Evolutionary conservation across 2,329 filamentous ascomycete species (phyloP).

Genomic region (Plectosphaerella plurivora): DNA sequence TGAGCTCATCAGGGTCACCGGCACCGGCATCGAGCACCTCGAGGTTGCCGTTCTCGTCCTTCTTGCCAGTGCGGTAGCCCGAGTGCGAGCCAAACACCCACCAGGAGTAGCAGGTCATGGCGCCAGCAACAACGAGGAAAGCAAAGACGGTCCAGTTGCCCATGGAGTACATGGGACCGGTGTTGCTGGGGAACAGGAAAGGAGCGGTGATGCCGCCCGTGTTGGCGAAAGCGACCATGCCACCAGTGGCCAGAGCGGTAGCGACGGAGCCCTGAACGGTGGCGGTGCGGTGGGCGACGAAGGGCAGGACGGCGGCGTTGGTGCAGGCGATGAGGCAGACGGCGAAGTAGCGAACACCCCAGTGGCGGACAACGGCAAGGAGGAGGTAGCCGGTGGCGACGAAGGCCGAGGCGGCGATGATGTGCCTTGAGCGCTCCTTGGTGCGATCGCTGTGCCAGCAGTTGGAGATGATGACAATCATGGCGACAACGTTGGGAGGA

Average conservation of each 20-base stretch:
- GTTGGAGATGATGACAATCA: conserved; percentile 25
- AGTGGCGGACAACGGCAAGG: conserved; percentile 22
- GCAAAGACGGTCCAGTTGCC: conserved; percentile 28
- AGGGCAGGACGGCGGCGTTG: conserved; percentile 24
- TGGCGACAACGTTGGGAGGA: conserved; percentile 29
- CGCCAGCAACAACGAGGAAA: conserved; percentile 19
- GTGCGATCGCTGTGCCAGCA: conserved; percentile 25
- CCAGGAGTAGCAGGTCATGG: conserved; percentile 22
- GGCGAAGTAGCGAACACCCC: conserved; percentile 23
- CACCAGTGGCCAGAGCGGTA: conserved; percentile 25
- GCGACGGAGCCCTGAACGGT: conserved; percentile 25
- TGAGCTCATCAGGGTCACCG: conserved; percentile 14
- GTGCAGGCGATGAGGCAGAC: conserved; percentile 27
- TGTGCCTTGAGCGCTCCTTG: conserved; percentile 23
- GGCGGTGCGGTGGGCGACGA: conserved; percentile 27
- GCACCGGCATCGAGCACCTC: conserved; percentile 16
- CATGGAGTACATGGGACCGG: conserved; percentile 25
- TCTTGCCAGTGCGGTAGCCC: conserved; percentile 21
- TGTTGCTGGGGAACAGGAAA: conserved; percentile 24
- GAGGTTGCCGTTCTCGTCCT: conserved; percentile 13
- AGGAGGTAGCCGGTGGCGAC: conserved; percentile 22
- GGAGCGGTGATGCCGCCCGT: conserved; percentile 26
- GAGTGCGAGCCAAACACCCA: conserved; percentile 24
- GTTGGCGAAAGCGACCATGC: conserved; percentile 29
- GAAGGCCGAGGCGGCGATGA: conserved; percentile 21